Evolutionary conservation across 495 filamentous ascomycete genomes (phyloP).

Genomic region (Trichocladium antarcticum): DNA sequence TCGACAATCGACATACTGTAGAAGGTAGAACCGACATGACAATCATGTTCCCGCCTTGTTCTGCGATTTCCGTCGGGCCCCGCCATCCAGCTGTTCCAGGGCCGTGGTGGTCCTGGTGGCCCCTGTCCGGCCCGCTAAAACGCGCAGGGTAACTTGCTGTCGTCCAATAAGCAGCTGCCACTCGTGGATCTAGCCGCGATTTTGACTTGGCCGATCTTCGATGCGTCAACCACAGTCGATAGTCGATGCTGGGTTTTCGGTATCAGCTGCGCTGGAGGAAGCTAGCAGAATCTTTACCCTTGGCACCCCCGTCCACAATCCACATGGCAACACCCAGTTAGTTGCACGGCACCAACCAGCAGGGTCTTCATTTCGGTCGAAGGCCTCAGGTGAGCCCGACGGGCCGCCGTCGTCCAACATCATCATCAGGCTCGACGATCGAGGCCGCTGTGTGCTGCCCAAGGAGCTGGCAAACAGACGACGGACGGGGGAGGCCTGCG

Average conservation of each 20-base stretch:
- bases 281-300: not conserved
- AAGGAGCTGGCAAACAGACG: not conserved
- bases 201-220: not conserved
- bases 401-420: not conserved
- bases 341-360: not conserved
- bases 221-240: not conserved
- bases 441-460: not conserved
- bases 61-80: not conserved
- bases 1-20: too few species aligned
- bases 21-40: not conserved
- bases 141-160: conserved; percentile 8
- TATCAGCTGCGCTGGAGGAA: not conserved
- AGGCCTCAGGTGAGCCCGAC: not conserved
- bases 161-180: conserved; percentile 18
- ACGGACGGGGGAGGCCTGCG: too few species aligned
- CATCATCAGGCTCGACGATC: not conserved
- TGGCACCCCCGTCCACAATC: not conserved
- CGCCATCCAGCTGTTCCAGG: conserved; percentile 19
- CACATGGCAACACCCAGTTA: not conserved
- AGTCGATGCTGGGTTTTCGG: too few species aligned
- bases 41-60: not conserved
- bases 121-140: not conserved
- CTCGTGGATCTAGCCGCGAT: not conserved
- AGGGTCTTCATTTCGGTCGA: not conserved
- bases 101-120: conserved; percentile 8